Evolutionary conservation across 2,329 filamentous ascomycete genomes (phyloP).

Genomic region (Calycina herbarum): DNA sequence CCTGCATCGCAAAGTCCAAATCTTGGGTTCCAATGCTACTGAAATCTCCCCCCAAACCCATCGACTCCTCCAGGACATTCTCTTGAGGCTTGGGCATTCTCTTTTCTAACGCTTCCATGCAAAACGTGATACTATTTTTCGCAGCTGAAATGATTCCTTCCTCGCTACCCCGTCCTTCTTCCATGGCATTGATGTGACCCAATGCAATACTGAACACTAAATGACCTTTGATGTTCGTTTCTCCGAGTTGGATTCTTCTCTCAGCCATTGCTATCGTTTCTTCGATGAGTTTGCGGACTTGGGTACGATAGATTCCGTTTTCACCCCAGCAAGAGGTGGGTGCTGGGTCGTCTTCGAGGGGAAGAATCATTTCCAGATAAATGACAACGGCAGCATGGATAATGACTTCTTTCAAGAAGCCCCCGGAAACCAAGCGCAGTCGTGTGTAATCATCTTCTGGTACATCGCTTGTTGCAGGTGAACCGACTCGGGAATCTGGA

Average conservation of each 20-base stretch:
- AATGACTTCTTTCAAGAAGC: slow-evolving; percentile 44
- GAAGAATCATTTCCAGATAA: slow-evolving; percentile 44
- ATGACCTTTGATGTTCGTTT: slow-evolving; percentile 48
- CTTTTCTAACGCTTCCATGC: slow-evolving; percentile 21
- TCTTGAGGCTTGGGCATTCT: slow-evolving; percentile 6
- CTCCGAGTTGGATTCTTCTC: slow-evolving; percentile 41
- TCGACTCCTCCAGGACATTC: neutral
- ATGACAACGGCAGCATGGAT: slow-evolving; percentile 44
- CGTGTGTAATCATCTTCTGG: slow-evolving; percentile 17
- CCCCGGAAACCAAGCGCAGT: slow-evolving; percentile 42
- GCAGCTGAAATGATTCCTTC: slow-evolving; percentile 23
- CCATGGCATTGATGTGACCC: slow-evolving; percentile 41
- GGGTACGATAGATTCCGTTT: slow-evolving; percentile 32
- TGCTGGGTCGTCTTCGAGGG: slow-evolving; percentile 23
- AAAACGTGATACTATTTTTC: slow-evolving; percentile 21
- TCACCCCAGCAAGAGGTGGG: slow-evolving; percentile 33
- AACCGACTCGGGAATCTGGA: neutral
- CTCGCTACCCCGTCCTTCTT: slow-evolving; percentile 20
- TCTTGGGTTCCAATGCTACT: slow-evolving; percentile 4
- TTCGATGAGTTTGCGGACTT: slow-evolving; percentile 37
- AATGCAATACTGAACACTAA: slow-evolving; percentile 44
- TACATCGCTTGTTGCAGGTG: neutral
- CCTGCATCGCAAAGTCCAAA: slow-evolving; percentile 13
- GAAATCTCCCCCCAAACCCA: neutral
- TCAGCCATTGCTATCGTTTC: slow-evolving; percentile 35